Base-by-base conservation (phyloP, 306 rosid species). In the Coriaria nepalensis region DNA sequence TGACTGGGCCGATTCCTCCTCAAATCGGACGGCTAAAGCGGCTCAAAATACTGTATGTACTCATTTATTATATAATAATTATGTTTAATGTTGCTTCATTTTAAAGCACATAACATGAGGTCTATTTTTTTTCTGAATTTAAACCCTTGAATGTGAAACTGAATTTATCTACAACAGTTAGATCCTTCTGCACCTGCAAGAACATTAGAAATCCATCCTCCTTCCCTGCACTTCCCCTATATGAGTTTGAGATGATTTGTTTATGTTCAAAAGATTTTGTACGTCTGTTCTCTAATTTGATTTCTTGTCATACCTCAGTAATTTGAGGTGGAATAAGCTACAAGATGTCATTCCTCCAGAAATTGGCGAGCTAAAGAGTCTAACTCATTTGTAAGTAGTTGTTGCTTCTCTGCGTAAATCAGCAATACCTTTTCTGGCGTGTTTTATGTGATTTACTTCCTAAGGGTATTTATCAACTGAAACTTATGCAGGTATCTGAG, bases 1-100 rank as follows among this genome's bases (percentile, higher is more conserved):
- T 92, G 74, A 85, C 98, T 1, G 98, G 98, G 32, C 98, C 98
- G 5, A 82, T 92, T 76, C 98, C 98, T 63, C 80, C 98, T 39
- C 98, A 92, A 65, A 92, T 92, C 49, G 96, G 81, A 47, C 85
- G 98, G 46, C 47, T 92, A 75, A 92, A 68, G 96, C 98, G 94
- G 61, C 96, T 92, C 32, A 76, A 78, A 69, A 79, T 82, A 63
- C 78, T 92, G 98, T 90, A 85, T 5, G 11, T 46, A 55, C 42
- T 49, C 58, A 39, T 47, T 7, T 32, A 46, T 43, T 59, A 56
- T 64, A 43, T 45, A 49, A 10, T 4, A 35, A 53, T 69, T 6
- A 20, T 59, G 15, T 13, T 63, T 60, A 37, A 39, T 35, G 13
- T 52, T 40, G 9, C 40, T 12, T 5, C 46, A 13, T 46, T 53